These are phyloP conservation scores for Rostrohypoxylon terebratum DNA, from an alignment of 495 filamentous ascomycete genomes.

Conservation along the genomic window DNA sequence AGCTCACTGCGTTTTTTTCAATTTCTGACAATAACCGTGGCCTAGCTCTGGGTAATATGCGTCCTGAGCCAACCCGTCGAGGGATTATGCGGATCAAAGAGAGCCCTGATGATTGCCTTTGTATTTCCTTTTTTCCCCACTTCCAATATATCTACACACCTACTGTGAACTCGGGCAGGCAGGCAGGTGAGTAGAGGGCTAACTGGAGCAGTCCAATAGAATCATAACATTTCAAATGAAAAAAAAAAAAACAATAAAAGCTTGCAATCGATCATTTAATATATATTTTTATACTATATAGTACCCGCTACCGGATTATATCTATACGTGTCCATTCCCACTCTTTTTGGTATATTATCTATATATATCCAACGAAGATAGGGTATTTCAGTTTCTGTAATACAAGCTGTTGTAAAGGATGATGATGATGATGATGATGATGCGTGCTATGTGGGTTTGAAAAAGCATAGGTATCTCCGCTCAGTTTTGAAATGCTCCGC, in stretches of 20 bases:
- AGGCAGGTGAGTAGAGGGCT: background rate
- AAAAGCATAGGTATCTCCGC: background rate
- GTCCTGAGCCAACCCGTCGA: constrained; percentile 45
- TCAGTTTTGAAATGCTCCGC: constrained; percentile 3
- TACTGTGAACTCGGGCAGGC: too few relatives aligned
- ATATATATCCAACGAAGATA: background rate
- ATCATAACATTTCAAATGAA: too few relatives aligned
- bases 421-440: background rate
- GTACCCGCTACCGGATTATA: constrained; percentile 4
- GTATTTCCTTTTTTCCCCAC: background rate
- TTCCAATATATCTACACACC: background rate
- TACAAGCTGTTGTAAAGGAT: background rate
- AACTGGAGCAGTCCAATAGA: background rate
- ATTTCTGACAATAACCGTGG: constrained; percentile 50
- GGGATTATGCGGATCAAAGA: constrained; percentile 62
- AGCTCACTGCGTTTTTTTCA: constrained; percentile 46
- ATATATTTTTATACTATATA: background rate
- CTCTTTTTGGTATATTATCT: background rate
- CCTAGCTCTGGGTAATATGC: constrained; percentile 33
- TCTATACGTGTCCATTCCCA: background rate
- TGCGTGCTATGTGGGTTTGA: background rate
- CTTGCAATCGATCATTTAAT: background rate
- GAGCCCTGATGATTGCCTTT: constrained; percentile 61
- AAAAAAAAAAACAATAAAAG: too few relatives aligned
- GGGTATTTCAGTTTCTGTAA: background rate